These are phyloP conservation scores for Mycena galericulata DNA, from an alignment of 768 basidiomycete genomes.

Conservation along the genomic window DNA sequence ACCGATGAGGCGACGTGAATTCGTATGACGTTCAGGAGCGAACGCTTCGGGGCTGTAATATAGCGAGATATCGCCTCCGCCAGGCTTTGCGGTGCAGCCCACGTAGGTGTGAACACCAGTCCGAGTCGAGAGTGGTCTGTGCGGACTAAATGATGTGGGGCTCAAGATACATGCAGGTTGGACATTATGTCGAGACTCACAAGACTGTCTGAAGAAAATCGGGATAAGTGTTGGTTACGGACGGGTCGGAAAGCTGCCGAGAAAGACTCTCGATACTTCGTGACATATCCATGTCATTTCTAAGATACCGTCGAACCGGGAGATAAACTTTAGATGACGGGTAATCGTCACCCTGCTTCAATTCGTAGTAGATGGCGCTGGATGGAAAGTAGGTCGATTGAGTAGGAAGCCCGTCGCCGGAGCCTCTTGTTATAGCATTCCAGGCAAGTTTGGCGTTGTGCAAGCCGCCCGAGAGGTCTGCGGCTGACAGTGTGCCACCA, in stretches of 20 bases:
- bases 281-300: not conserved
- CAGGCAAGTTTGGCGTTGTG: not conserved
- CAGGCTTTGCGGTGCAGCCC: conserved; percentile 7
- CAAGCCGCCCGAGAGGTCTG: not conserved
- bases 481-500: not conserved
- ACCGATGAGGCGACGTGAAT: not conserved
- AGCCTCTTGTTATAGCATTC: not conserved
- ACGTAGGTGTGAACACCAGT: conserved; percentile 24
- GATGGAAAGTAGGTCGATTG: not conserved
- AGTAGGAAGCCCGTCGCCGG: too few relatives aligned
- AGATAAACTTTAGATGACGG: conserved; percentile 24
- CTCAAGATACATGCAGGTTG: not conserved
- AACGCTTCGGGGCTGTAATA: conserved; percentile 25
- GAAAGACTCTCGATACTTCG: not conserved
- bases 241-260: not conserved
- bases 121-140: conserved; percentile 10
- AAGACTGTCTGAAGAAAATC: not conserved
- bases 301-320: conserved; percentile 9
- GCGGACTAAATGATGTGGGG: not conserved
- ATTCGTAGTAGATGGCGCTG: conserved; percentile 16
- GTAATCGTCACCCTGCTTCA: not conserved
- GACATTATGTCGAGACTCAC: not conserved
- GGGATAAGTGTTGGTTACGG: not conserved
- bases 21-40: conserved; percentile 5
- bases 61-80: conserved; percentile 11